These are phyloP conservation scores for Tolypocladium inflatum DNA, from an alignment of 2,329 filamentous ascomycete species.

Conservation along the genomic window DNA sequence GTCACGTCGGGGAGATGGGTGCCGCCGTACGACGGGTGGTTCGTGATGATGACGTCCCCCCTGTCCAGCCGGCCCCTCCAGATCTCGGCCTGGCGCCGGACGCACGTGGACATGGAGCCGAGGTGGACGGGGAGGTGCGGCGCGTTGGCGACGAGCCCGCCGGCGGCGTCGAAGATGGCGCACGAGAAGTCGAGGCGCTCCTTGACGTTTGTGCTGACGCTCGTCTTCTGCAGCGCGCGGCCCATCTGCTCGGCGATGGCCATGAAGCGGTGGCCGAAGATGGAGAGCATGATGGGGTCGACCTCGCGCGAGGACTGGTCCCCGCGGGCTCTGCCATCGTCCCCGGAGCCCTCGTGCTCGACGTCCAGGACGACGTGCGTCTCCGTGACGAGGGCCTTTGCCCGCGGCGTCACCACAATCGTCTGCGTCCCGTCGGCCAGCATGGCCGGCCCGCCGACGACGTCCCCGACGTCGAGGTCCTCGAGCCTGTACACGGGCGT, in stretches of 20 bases:
- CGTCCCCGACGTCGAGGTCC: conserved; percentile 7
- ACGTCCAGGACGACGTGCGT: conserved; percentile 24
- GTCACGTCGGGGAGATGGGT: conserved; percentile 30
- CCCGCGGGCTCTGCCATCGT: conserved; percentile 64
- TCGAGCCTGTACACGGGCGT: conserved; percentile 15
- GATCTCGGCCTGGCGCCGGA: conserved; percentile 58
- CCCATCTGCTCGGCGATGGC: conserved; percentile 81
- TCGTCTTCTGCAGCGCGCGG: conserved; percentile 65
- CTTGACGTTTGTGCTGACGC: conserved; percentile 70
- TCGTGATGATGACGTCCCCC: conserved; percentile 27
- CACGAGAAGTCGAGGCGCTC: conserved; percentile 76
- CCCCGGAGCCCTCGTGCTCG: conserved; percentile 47
- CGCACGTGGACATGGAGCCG: conserved; percentile 70
- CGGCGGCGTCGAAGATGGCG: conserved; percentile 66
- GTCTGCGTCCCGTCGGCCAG: conserved; percentile 64
- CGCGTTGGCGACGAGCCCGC: conserved; percentile 64
- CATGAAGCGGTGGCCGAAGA: conserved; percentile 78
- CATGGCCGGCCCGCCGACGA: conserved; percentile 28
- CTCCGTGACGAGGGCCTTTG: conserved; percentile 21
- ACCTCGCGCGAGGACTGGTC: conserved; percentile 7
- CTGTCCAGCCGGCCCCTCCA: conserved; percentile 41
- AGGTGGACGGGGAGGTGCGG: conserved; percentile 70
- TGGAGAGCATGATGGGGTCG: conserved; percentile 59
- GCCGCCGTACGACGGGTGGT: conserved; percentile 24
- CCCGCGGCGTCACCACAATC: conserved; percentile 51